A percentile compares a stretch with the other conserved stretches of the same genome.
Evolutionary conservation across 495 filamentous ascomycete species (phyloP).

Genomic region (Aspergillus biplanus): DNA sequence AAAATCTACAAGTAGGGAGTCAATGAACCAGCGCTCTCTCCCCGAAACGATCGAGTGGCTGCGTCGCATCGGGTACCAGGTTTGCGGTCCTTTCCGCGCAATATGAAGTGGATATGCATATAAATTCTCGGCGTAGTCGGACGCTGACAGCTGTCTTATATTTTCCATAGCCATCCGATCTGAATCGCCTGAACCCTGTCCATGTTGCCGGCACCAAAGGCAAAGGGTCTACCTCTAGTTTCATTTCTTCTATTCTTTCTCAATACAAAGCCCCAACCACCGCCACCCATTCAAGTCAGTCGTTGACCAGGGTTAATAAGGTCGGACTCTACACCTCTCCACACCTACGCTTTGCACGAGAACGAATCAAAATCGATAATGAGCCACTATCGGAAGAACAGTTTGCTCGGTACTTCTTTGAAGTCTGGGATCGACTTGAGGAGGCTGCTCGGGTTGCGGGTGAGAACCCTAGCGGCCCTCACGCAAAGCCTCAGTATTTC

Average conservation of each 20-base stretch:
- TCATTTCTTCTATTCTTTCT: constrained; percentile 60
- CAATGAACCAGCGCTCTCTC: constrained; percentile 68
- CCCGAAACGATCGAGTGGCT: constrained; percentile 80
- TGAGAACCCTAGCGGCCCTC: constrained; percentile 46
- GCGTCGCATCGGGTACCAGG: constrained; percentile 76
- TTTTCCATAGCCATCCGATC: constrained; percentile 64
- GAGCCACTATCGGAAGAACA: constrained; percentile 70
- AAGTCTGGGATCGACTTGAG: constrained; percentile 82
- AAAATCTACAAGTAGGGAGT: constrained; percentile 60
- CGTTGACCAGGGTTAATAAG: constrained; percentile 49
- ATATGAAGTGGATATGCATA: constrained; percentile 3
- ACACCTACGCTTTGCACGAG: constrained; percentile 83
- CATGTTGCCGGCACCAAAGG: constrained; percentile 94
- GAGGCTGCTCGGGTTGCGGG: constrained; percentile 51
- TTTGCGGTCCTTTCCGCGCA: constrained; percentile 37
- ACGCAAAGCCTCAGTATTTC: constrained; percentile 82
- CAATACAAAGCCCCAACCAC: constrained; percentile 55
- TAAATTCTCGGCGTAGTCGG: background rate
- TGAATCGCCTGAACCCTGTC: constrained; percentile 73
- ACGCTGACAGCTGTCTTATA: constrained; percentile 1
- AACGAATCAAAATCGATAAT: constrained; percentile 85
- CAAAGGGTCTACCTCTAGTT: constrained; percentile 67
- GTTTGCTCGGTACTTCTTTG: constrained; percentile 87
- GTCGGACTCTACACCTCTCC: constrained; percentile 89
- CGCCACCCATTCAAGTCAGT: constrained; percentile 34